Evolutionary conservation across 225 moss, liverwort and hornwort genomes (phyloP).

Genomic region (Bryum argenteum): DNA sequence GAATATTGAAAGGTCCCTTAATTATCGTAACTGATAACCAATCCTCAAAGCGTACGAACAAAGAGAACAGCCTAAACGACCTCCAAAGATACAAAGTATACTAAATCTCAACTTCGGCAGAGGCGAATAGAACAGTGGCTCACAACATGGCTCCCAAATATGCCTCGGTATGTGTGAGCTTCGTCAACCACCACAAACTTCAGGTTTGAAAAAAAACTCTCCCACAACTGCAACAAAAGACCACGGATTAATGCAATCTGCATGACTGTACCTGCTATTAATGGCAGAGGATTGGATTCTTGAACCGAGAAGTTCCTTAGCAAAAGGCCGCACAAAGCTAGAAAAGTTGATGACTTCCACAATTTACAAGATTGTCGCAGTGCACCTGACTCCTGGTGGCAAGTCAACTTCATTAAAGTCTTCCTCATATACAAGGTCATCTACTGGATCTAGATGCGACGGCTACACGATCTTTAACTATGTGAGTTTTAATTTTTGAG

Average conservation of each 20-base stretch:
- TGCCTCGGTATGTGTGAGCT: slow-evolving; percentile 70
- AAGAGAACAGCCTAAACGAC: background rate
- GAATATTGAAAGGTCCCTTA: slow-evolving; percentile 5
- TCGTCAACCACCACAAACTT: slow-evolving; percentile 70
- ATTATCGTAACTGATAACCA: slow-evolving; percentile 2
- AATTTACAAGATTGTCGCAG: slow-evolving; percentile 9
- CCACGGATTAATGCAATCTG: slow-evolving; percentile 20
- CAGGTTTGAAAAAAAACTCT: slow-evolving; percentile 60
- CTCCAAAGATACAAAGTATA: slow-evolving; percentile 3
- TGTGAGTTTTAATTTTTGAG: slow-evolving; percentile 7
- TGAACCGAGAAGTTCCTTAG: background rate
- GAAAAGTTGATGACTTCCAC: background rate
- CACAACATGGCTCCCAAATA: slow-evolving; percentile 76
- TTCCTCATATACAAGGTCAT: background rate
- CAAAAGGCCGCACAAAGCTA: background rate
- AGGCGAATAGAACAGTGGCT: slow-evolving; percentile 25
- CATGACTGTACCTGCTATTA: slow-evolving; percentile 15
- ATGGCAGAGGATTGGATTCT: slow-evolving; percentile 1
- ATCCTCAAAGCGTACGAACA: background rate
- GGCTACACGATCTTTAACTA: slow-evolving; percentile 1
- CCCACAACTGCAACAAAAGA: slow-evolving; percentile 56
- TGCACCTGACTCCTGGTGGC: slow-evolving; percentile 1
- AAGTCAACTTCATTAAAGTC: slow-evolving; percentile 3
- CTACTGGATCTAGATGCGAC: slow-evolving; percentile 1
- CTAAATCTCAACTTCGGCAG: slow-evolving; percentile 9